Evolutionary conservation across 139 green algal genomes (phyloP).

Genomic region (Chlamydomonas asymmetrica): DNA sequence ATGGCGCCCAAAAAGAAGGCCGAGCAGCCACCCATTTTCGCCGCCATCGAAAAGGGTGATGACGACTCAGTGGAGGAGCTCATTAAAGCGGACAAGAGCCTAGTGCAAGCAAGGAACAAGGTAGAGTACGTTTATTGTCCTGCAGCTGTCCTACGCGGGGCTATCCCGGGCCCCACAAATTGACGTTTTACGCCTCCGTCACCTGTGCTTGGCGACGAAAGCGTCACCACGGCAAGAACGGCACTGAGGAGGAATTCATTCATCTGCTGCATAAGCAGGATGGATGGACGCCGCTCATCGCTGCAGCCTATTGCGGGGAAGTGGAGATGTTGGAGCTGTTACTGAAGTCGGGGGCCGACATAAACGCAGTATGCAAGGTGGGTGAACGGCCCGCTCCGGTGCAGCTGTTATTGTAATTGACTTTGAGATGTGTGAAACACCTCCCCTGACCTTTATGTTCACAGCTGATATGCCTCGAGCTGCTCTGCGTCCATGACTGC

Average conservation of each 20-base stretch:
- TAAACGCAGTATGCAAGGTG: slow-evolving; percentile 8
- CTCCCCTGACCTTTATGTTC: too few relatives aligned
- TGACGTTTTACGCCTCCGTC: too few relatives aligned
- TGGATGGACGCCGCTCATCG: slow-evolving; percentile 19
- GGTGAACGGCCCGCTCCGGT: background rate
- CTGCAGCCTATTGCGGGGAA: slow-evolving; percentile 14
- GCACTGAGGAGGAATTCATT: too few relatives aligned
- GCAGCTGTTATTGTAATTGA: background rate
- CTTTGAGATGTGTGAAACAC: too few relatives aligned
- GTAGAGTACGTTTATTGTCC: too few relatives aligned
- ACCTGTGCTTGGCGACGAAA: too few relatives aligned
- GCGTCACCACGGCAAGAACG: background rate
- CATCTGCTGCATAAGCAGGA: slow-evolving; percentile 4
- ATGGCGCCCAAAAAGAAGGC: slow-evolving; percentile 12
- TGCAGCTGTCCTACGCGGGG: too few relatives aligned
- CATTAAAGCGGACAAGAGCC: slow-evolving; percentile 1
- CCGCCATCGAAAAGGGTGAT: slow-evolving; percentile 6
- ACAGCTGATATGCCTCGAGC: too few relatives aligned
- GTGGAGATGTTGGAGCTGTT: slow-evolving; percentile 6
- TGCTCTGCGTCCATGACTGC: too few relatives aligned
- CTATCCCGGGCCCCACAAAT: too few relatives aligned
- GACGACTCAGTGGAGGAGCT: slow-evolving; percentile 10
- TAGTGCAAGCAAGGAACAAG: background rate
- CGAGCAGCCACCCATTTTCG: slow-evolving; percentile 12
- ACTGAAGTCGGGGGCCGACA: slow-evolving; percentile 9